Percentiles rank a stretch among this genome's conserved stretches.
Evolutionary conservation across 129 eudicot genomes (phyloP).

Genomic region (Tagetes patula): DNA sequence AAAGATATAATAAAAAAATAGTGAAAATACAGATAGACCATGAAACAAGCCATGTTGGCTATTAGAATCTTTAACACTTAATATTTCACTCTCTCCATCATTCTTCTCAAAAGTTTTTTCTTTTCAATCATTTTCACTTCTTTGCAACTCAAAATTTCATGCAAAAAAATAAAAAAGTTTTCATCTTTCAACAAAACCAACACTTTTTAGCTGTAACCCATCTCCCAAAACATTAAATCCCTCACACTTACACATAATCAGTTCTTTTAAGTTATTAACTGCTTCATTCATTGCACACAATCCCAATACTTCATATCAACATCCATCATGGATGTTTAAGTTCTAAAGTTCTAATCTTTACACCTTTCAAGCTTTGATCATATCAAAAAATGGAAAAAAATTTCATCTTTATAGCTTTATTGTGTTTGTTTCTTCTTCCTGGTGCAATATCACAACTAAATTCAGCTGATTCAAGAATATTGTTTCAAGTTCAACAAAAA

Average conservation of each 20-base stretch:
- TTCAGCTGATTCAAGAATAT: constrained; percentile 59
- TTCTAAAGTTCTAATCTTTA: neutral
- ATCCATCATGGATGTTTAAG: constrained; percentile 30
- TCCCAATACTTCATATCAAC: constrained; percentile 21
- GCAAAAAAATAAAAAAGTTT: constrained; percentile 25
- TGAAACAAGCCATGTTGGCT: constrained; percentile 42
- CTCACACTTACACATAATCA: constrained; percentile 22
- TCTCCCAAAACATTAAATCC: constrained; percentile 32
- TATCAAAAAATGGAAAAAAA: constrained; percentile 19
- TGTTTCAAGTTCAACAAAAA: constrained; percentile 59
- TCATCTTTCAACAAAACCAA: constrained; percentile 20
- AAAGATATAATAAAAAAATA: too few relatives aligned
- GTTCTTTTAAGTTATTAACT: constrained; percentile 24
- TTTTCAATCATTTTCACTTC: constrained; percentile 35
- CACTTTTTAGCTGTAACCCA: constrained; percentile 34
- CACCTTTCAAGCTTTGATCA: constrained; percentile 13
- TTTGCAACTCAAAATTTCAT: constrained; percentile 28
- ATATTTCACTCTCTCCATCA: constrained; percentile 16
- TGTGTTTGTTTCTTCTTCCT: constrained; percentile 30
- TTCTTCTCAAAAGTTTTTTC: constrained; percentile 17
- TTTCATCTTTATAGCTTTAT: constrained; percentile 28
- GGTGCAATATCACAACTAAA: constrained; percentile 49
- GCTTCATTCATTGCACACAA: constrained; percentile 31
- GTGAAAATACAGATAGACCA: constrained; percentile 35
- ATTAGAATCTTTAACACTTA: constrained; percentile 40